phyloP scores from a whole-genome alignment of 1,139 yeast genomes.

The Scheffersomyces parashehatae region DNA sequence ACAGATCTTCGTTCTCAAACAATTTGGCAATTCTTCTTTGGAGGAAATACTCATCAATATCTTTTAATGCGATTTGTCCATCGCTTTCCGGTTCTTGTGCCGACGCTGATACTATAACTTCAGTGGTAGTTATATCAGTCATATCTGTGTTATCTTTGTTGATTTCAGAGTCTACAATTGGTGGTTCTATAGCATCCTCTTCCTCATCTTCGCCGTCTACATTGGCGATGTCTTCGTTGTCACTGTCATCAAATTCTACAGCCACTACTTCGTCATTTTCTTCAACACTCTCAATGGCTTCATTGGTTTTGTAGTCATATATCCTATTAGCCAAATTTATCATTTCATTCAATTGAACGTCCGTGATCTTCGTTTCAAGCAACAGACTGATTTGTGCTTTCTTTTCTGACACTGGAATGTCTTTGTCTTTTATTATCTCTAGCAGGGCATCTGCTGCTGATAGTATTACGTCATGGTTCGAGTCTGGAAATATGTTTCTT shows the following conservation, averaged over 20 bases:
- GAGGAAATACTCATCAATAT: slow-evolving; percentile 25
- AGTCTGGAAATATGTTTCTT: slow-evolving; percentile 32
- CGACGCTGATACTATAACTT: neutral
- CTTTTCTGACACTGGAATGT: slow-evolving; percentile 21
- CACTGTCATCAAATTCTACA: slow-evolving; percentile 46
- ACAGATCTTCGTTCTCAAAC: slow-evolving; percentile 14
- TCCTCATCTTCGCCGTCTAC: slow-evolving; percentile 31
- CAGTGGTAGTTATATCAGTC: slow-evolving; percentile 9
- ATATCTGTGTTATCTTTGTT: slow-evolving; percentile 26
- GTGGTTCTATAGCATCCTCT: slow-evolving; percentile 29
- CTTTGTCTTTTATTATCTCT: slow-evolving; percentile 53
- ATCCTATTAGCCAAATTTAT: slow-evolving; percentile 53
- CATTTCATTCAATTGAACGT: slow-evolving; percentile 54
- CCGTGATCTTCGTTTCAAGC: slow-evolving; percentile 46
- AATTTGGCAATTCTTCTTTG: slow-evolving; percentile 20
- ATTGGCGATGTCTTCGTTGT: slow-evolving; percentile 29
- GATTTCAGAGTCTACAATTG: slow-evolving; percentile 18
- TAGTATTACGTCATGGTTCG: slow-evolving; percentile 44
- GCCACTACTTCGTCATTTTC: slow-evolving; percentile 37
- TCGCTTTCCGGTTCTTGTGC: neutral
- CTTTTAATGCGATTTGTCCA: slow-evolving; percentile 14
- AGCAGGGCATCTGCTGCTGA: slow-evolving; percentile 70
- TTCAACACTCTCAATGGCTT: slow-evolving; percentile 21
- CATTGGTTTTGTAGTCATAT: slow-evolving; percentile 51
- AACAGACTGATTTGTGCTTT: slow-evolving; percentile 41